A percentile compares a stretch with the other conserved stretches of the same genome.
phyloP scores from a whole-genome alignment of 257 asterid species.

The Parsonsia alboflavescens region DNA sequence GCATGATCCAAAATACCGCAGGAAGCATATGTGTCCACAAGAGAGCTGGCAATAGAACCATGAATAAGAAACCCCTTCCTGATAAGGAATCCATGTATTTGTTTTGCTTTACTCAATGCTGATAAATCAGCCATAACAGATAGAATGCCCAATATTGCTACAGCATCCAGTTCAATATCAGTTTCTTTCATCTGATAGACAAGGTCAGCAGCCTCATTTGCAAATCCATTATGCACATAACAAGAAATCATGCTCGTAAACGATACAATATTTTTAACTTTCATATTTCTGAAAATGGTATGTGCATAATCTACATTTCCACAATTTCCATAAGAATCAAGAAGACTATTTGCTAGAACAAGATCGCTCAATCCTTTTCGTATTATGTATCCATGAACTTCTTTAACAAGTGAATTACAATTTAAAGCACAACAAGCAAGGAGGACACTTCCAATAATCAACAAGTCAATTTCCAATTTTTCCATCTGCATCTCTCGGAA shows the following conservation, averaged over 20 bases:
- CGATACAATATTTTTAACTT: conserved; percentile 50
- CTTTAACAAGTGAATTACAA: conserved; percentile 42
- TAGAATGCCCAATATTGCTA: conserved; percentile 52
- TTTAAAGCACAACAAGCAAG: conserved; percentile 59
- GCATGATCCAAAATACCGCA: conserved; percentile 66
- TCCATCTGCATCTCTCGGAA: conserved; percentile 33
- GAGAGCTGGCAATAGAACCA: conserved; percentile 60
- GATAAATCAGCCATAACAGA: conserved; percentile 60
- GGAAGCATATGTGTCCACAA: conserved; percentile 67
- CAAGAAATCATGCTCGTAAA: conserved; percentile 81
- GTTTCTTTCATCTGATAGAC: conserved; percentile 43
- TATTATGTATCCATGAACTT: conserved; percentile 51
- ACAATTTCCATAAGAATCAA: conserved; percentile 64
- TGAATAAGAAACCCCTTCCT: conserved; percentile 43
- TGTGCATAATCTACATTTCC: conserved; percentile 49
- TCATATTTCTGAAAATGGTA: conserved; percentile 34
- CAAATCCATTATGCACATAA: conserved; percentile 53
- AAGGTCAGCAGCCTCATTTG: conserved; percentile 60
- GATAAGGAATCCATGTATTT: conserved; percentile 63
- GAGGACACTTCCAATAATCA: conserved; percentile 68
- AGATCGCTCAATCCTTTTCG: conserved; percentile 48
- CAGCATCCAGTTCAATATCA: conserved; percentile 53
- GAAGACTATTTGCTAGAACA: conserved; percentile 43
- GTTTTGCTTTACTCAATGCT: conserved; percentile 64
- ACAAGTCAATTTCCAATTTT: conserved; percentile 39